Evolutionary conservation across 2,329 filamentous ascomycete genomes (phyloP).

Genomic region (Stemphylium vesicarium): DNA sequence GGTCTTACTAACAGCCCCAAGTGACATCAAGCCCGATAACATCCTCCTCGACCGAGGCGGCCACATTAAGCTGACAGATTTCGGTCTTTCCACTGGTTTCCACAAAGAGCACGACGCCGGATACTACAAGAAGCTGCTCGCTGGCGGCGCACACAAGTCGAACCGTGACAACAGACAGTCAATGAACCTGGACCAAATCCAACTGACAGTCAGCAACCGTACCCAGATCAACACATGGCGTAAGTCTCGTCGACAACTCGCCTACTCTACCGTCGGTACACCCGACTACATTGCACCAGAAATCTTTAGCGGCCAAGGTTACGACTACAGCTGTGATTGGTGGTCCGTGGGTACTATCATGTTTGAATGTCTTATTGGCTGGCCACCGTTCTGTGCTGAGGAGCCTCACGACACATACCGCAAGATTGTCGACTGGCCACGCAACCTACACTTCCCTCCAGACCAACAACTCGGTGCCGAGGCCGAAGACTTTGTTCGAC

Average conservation of each 20-base stretch:
- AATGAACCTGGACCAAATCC: constrained; percentile 96
- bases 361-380: constrained; percentile 98
- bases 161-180: constrained; percentile 77
- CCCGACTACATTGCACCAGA: constrained; percentile 99
- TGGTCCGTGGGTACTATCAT: constrained; percentile 99
- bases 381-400: constrained; percentile 98
- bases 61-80: constrained; percentile 98
- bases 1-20: constrained; percentile 50
- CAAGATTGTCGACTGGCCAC: constrained; percentile 98
- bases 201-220: constrained; percentile 96
- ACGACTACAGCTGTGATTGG: constrained; percentile 98
- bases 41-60: constrained; percentile 94
- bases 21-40: constrained; percentile 99
- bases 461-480: constrained; percentile 88
- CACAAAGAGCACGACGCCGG: constrained; percentile 97
- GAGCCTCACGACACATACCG: constrained; percentile 97
- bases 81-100: constrained; percentile 96
- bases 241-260: constrained; percentile 92
- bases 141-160: constrained; percentile 63
- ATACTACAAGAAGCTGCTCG: constrained; percentile 96
- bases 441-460: constrained; percentile 94
- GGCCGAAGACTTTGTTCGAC: constrained; percentile 90
- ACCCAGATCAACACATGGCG: constrained; percentile 99
- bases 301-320: constrained; percentile 95
- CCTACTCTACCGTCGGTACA: constrained; percentile 97